These are phyloP conservation scores for Rosa lucieae DNA, from an alignment of 306 rosid species.

Conservation along the genomic window DNA sequence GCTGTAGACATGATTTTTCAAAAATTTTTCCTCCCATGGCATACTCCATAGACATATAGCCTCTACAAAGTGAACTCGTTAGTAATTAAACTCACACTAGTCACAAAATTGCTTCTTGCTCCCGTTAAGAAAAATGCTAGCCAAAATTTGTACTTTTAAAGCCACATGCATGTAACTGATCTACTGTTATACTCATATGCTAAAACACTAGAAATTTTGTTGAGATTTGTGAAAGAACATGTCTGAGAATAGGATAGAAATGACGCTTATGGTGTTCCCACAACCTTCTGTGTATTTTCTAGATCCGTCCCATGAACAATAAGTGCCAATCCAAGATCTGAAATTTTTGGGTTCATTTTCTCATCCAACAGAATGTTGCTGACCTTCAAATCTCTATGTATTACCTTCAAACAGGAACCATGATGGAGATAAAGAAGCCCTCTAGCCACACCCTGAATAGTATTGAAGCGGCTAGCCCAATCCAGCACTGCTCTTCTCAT, in stretches of 20 bases:
- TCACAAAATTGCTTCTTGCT: not conserved
- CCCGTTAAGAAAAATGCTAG: too few species aligned
- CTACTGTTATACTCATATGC: too few species aligned
- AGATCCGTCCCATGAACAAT: not conserved
- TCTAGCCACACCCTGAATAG: too few species aligned
- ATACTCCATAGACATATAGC: constrained; percentile 34
- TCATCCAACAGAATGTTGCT: constrained; percentile 34
- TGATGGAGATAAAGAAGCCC: too few species aligned
- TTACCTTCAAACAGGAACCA: too few species aligned
- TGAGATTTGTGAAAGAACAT: not conserved
- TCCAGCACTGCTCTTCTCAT: too few species aligned
- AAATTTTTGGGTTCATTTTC: constrained; percentile 39
- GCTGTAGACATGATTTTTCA: constrained; percentile 29
- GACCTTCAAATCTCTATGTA: not conserved
- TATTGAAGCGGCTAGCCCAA: too few species aligned
- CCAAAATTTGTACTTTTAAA: too few species aligned
- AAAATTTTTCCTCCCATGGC: constrained; percentile 22
- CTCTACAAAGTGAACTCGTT: not conserved
- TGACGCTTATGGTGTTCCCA: constrained; percentile 32
- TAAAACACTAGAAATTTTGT: too few species aligned
- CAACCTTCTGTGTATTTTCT: constrained; percentile 27
- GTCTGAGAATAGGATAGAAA: not conserved
- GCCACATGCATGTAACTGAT: too few species aligned
- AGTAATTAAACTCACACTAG: too few species aligned
- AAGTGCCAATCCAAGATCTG: constrained; percentile 38